Percentiles rank a stretch among this genome's conserved stretches.
Conservation (phyloP, 2,329 filamentous ascomycete genomes). For the Aureobasidium sp. region DNA sequence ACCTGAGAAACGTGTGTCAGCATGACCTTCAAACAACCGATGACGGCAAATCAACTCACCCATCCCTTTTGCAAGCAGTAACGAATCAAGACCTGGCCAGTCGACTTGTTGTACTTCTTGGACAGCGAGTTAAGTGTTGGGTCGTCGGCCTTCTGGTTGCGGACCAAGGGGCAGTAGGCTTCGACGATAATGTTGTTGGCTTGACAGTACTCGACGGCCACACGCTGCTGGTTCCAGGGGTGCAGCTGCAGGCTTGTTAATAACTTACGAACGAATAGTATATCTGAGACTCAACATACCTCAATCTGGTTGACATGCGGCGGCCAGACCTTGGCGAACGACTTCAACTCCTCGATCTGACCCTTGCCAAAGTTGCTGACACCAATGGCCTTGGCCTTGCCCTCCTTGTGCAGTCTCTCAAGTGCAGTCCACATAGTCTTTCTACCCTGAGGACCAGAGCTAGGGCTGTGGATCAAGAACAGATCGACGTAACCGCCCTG, state of each 20-base stretch:
- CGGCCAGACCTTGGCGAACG: constrained; percentile 57
- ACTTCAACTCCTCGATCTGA: constrained; percentile 61
- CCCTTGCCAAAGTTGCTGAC: constrained; percentile 64
- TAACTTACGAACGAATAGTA: constrained; percentile 3
- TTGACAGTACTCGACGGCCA: constrained; percentile 50
- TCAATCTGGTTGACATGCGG: constrained; percentile 69
- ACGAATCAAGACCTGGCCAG: constrained; percentile 69
- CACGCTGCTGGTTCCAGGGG: constrained; percentile 61
- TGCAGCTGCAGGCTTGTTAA: constrained; percentile 46
- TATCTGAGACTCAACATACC: constrained; percentile 36
- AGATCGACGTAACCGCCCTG: constrained; percentile 59
- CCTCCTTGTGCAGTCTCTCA: constrained; percentile 52
- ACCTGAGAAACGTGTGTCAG: constrained; percentile 2
- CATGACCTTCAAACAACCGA: background rate
- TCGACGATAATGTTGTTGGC: constrained; percentile 52
- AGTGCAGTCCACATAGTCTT: constrained; percentile 59
- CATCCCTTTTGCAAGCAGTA: constrained; percentile 76
- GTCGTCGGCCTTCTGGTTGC: constrained; percentile 65
- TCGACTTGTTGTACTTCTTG: constrained; percentile 63
- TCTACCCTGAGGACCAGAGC: constrained; percentile 45
- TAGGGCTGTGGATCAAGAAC: constrained; percentile 61
- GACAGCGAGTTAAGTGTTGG: constrained; percentile 55
- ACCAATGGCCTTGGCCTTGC: constrained; percentile 57
- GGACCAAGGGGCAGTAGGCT: constrained; percentile 59
- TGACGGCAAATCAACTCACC: constrained; percentile 29